Percentiles rank a stretch among this genome's conserved stretches.
Evolutionary conservation across 371 early-diverging fungal species (phyloP).

Genomic region (Encephalitozoon cuniculi): DNA sequence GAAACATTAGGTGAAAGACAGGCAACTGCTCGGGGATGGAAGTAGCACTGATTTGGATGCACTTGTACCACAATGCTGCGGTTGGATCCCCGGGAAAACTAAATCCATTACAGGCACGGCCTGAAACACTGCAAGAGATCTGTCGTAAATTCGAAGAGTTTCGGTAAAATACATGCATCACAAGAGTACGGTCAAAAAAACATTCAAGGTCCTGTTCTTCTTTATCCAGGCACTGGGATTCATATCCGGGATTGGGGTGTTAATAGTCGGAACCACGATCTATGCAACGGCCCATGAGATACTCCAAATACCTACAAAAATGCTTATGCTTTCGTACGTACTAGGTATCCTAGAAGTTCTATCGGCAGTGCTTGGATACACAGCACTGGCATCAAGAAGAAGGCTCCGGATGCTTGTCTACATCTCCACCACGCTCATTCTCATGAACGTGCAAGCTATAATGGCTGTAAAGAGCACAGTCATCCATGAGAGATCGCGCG

Average conservation of each 20-base stretch:
- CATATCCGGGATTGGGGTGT: neutral
- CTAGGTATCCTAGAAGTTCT: neutral
- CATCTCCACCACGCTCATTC: neutral
- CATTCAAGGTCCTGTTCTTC: slow-evolving; percentile 16
- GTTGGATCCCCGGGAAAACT: neutral
- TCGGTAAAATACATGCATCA: slow-evolving; percentile 8
- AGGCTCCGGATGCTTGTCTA: slow-evolving; percentile 13
- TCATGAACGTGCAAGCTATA: slow-evolving; percentile 37
- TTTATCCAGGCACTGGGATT: slow-evolving; percentile 15
- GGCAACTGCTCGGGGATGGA: neutral
- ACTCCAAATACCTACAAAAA: neutral
- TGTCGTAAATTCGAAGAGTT: neutral
- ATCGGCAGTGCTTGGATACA: neutral
- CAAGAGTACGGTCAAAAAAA: slow-evolving; percentile 14
- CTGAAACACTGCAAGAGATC: slow-evolving; percentile 28
- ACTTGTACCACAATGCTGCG: neutral
- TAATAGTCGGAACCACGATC: slow-evolving; percentile 7
- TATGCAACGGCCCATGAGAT: neutral
- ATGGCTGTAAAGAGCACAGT: neutral
- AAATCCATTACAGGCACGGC: neutral
- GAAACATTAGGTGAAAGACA: neutral
- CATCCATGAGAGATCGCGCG: slow-evolving; percentile 8
- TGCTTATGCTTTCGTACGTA: neutral
- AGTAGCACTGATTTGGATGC: neutral
- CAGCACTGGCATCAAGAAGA: neutral